These are phyloP conservation scores for Dalbergia cultrata DNA, from an alignment of 306 rosid species.

Conservation along the genomic window DNA sequence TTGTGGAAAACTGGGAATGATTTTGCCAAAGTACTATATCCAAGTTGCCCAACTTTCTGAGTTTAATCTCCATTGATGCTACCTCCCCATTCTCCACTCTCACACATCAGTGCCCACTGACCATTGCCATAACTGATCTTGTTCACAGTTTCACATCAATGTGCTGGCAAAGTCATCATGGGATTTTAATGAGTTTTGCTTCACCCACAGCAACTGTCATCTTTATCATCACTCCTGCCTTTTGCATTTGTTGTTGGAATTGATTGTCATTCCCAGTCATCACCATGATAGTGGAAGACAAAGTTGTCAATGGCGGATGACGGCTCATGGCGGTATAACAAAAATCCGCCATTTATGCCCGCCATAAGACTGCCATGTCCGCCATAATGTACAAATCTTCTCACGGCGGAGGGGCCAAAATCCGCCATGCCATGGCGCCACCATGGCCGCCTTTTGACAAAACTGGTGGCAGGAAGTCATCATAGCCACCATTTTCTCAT, in stretches of 20 bases:
- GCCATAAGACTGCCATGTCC: too few relatives aligned
- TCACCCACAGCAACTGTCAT: neutral
- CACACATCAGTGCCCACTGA: neutral
- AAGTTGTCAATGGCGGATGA: too few relatives aligned
- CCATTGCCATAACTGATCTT: neutral
- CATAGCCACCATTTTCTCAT: neutral
- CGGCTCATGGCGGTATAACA: too few relatives aligned
- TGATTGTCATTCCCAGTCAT: neutral
- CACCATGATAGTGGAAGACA: neutral
- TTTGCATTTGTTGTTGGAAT: neutral
- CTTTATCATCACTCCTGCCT: conserved; percentile 2
- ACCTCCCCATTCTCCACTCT: conserved; percentile 2
- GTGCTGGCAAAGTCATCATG: neutral
- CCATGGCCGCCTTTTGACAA: too few relatives aligned
- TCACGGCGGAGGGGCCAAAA: too few relatives aligned
- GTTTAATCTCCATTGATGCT: neutral
- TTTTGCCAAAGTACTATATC: neutral
- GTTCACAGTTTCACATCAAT: neutral
- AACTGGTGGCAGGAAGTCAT: too few relatives aligned
- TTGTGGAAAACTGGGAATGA: neutral
- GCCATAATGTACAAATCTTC: too few relatives aligned
- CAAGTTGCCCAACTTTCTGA: neutral
- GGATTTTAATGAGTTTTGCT: neutral
- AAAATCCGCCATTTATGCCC: too few relatives aligned
- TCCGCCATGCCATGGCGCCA: too few relatives aligned